Evolutionary conservation across 495 filamentous ascomycete species (phyloP).

Genomic region (Aspergillus sclerotioniger): DNA sequence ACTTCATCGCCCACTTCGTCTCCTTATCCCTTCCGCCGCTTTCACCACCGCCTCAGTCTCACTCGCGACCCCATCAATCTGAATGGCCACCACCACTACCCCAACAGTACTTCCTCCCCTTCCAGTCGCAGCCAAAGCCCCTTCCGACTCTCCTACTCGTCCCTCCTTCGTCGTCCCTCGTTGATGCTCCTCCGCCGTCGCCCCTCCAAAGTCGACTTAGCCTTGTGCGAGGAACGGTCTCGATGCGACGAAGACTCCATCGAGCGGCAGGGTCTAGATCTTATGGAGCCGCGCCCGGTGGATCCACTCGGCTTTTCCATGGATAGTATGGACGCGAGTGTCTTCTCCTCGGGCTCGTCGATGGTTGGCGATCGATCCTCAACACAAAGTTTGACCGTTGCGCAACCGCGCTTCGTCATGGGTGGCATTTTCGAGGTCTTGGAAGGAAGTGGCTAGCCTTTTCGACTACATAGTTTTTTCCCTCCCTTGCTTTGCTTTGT

Average conservation of each 20-base stretch:
- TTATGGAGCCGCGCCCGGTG: conserved; percentile 48
- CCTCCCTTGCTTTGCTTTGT: conserved; percentile 1
- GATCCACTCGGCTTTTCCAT: conserved; percentile 28
- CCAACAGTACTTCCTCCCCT: conserved; percentile 2
- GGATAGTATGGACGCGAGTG: conserved; percentile 21
- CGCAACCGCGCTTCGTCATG: conserved; percentile 43
- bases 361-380: conserved; percentile 10
- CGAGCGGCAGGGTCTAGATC: conserved; percentile 39
- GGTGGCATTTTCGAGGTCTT: conserved; percentile 51
- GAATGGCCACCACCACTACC: conserved; percentile 5
- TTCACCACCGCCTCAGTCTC: conserved; percentile 13
- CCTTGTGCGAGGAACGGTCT: conserved; percentile 40
- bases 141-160: conserved; percentile 21
- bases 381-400: not conserved
- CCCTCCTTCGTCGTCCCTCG: conserved; percentile 33
- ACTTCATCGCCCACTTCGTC: conserved; percentile 24
- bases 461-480: not conserved
- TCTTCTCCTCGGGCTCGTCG: not conserved
- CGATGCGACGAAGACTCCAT: conserved; percentile 37
- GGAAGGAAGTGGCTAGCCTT: conserved; percentile 36
- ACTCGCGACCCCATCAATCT: conserved; percentile 10
- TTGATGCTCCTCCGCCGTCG: conserved; percentile 38
- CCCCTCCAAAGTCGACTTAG: conserved; percentile 43
- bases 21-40: conserved; percentile 18
- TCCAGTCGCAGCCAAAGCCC: conserved; percentile 26